Evolutionary conservation across 768 basidiomycete genomes (phyloP), one percentile per base, ranked within the genome.

Genomic region (Podaxis pistillaris): DNA sequence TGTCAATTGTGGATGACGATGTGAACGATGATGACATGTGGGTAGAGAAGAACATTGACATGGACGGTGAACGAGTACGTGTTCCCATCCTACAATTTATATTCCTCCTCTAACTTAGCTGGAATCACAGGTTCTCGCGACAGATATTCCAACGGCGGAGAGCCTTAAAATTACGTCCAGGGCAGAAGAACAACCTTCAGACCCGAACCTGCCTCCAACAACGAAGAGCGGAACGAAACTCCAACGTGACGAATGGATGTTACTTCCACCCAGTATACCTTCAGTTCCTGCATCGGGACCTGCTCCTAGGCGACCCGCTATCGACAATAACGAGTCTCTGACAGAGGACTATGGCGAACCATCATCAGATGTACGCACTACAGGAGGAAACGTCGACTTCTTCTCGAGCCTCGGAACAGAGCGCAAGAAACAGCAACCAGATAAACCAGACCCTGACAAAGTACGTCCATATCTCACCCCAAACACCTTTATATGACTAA

Each of bases 221-320:
- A 65, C 75, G 4, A 71, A 73, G 3, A 78, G 86, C 4, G 85
- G 85, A 65, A 76, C 84, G 0, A 75, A 74, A 28, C 67, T 89
- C 13, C 78, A 85, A 68, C 83, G 94, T 19, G 94, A 95, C 64
- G 88, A 93, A 40, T 98, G 96, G 96, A 96, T 97, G 94, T 75
- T 95, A 33, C 63, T 73, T n/a, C 79, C 81, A 26, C 64, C 72
- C n/a, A 68, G 76, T 54, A 65, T 71, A n/a, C 72, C 76, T 47
- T 53, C 66, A 11, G 13, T 73, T 12, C 74, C 73, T 2, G 41
- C 55, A 0, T 26, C 65, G 54, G 49, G 66, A 62, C 73, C 64
- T 60, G 64, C 58, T 60, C 69, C 66, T 54, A 70, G 68, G 65
- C 68, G 66, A 53, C 60, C 65, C 41, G 67, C 69, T 28, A 61